Evolutionary conservation across 306 rosid genomes (phyloP).

Genomic region (Castanospermum australe): DNA sequence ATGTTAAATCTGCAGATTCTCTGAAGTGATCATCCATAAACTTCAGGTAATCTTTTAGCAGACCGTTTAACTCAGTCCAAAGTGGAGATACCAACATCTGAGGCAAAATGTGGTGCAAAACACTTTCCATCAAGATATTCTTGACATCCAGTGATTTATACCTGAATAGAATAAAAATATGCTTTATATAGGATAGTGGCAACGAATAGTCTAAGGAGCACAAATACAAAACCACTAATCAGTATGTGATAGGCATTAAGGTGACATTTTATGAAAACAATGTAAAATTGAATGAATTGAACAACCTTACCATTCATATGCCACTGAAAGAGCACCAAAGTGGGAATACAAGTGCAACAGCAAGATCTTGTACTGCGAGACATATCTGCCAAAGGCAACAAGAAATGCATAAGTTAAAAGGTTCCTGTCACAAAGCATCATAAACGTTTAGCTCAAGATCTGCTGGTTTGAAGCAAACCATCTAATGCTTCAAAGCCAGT

Average conservation of each 20-base stretch:
- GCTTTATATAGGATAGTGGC: slow-evolving; percentile 5
- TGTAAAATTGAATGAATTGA: neutral
- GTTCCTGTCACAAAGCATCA: neutral
- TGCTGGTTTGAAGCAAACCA: slow-evolving; percentile 8
- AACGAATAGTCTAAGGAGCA: neutral
- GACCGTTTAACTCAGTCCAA: slow-evolving; percentile 63
- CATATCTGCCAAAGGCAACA: slow-evolving; percentile 55
- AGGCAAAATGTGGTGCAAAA: slow-evolving; percentile 87
- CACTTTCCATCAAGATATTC: slow-evolving; percentile 89
- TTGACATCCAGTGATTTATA: slow-evolving; percentile 85
- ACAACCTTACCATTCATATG: slow-evolving; percentile 74
- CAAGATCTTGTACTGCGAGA: slow-evolving; percentile 75
- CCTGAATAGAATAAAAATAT: slow-evolving; percentile 53
- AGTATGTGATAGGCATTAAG: no score
- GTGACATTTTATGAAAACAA: neutral
- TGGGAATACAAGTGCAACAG: slow-evolving; percentile 80
- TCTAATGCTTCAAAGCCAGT: neutral
- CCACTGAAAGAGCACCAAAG: slow-evolving; percentile 75
- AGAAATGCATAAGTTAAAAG: slow-evolving; percentile 18
- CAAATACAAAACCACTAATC: no score
- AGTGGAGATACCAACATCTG: slow-evolving; percentile 90
- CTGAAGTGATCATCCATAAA: slow-evolving; percentile 97
- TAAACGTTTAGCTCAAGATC: neutral
- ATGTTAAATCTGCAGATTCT: slow-evolving; percentile 96
- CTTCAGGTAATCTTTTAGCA: slow-evolving; percentile 86